These are phyloP conservation scores for Leucocoprinus birnbaumii DNA, from an alignment of 768 basidiomycete genomes.

Conservation along the genomic window DNA sequence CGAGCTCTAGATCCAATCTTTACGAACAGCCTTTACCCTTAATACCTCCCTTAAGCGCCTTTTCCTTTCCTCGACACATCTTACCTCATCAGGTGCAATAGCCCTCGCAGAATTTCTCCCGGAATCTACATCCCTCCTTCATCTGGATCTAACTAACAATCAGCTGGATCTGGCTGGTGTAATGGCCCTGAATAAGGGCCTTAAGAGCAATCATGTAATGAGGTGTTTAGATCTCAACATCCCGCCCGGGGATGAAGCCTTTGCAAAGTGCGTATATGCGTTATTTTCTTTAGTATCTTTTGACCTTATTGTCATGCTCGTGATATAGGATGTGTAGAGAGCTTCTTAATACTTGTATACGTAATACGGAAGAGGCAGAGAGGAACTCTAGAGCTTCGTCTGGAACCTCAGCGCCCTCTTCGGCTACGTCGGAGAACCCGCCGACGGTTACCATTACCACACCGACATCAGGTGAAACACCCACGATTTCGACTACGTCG, in stretches of 20 bases:
- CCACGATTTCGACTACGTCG: slow-evolving; percentile 8
- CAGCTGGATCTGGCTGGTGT: slow-evolving; percentile 85
- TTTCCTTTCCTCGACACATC: slow-evolving; percentile 81
- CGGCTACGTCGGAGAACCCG: background rate
- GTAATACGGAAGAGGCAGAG: slow-evolving; percentile 92
- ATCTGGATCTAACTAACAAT: slow-evolving; percentile 89
- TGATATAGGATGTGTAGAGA: slow-evolving; percentile 70
- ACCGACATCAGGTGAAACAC: background rate
- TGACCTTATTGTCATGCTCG: slow-evolving; percentile 3
- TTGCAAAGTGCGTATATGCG: slow-evolving; percentile 51
- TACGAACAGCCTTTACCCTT: slow-evolving; percentile 90
- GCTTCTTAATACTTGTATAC: slow-evolving; percentile 85
- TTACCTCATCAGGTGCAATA: slow-evolving; percentile 86
- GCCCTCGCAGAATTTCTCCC: slow-evolving; percentile 96
- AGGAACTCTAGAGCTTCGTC: slow-evolving; percentile 23
- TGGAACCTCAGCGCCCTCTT: background rate
- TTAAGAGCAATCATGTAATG: slow-evolving; percentile 83
- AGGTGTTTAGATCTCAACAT: slow-evolving; percentile 93
- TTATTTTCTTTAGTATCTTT: slow-evolving; percentile 3
- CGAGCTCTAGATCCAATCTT: slow-evolving; percentile 63
- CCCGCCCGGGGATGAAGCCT: slow-evolving; percentile 79
- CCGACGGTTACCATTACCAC: background rate
- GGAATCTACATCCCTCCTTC: slow-evolving; percentile 81
- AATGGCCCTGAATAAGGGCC: slow-evolving; percentile 84
- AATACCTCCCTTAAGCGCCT: slow-evolving; percentile 90